Evolutionary conservation across 192 early-diverging fungal genomes (phyloP).

Genomic region (Coemansia sp.): DNA sequence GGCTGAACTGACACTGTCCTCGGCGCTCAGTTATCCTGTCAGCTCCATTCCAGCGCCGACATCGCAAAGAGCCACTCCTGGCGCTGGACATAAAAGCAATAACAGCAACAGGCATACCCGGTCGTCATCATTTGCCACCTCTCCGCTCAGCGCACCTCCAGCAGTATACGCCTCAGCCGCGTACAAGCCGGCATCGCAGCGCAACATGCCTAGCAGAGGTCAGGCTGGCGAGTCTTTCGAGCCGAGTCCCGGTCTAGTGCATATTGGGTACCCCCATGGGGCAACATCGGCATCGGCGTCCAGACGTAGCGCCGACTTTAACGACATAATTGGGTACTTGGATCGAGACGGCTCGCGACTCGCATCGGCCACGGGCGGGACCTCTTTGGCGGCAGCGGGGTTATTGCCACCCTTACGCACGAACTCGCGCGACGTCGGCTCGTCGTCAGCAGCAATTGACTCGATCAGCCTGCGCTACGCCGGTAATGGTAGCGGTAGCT

Average conservation of each 20-base stretch:
- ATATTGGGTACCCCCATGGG: neutral
- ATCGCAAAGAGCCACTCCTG: neutral
- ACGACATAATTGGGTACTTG: constrained; percentile 26
- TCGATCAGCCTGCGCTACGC: constrained; percentile 16
- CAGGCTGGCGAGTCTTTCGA: neutral
- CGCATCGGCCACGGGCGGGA: neutral
- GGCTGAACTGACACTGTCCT: neutral
- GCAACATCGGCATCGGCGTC: neutral
- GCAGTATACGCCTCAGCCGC: neutral
- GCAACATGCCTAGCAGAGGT: neutral
- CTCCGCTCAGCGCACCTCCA: neutral
- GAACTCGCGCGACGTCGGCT: constrained; percentile 3
- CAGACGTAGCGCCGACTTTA: constrained; percentile 35
- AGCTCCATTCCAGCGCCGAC: neutral
- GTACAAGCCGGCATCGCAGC: neutral
- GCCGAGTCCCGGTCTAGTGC: neutral
- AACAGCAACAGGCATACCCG: neutral
- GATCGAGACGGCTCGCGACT: constrained; percentile 16
- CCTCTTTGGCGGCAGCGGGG: constrained; percentile 12
- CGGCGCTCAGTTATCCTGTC: neutral
- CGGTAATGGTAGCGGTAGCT: neutral
- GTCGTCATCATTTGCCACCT: constrained; percentile 11
- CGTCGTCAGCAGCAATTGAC: constrained; percentile 10
- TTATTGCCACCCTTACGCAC: neutral
- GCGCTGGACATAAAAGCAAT: neutral